Evolutionary conservation across 176 grass and related monocot species (phyloP).

Genomic region (Thalia dealbata): DNA sequence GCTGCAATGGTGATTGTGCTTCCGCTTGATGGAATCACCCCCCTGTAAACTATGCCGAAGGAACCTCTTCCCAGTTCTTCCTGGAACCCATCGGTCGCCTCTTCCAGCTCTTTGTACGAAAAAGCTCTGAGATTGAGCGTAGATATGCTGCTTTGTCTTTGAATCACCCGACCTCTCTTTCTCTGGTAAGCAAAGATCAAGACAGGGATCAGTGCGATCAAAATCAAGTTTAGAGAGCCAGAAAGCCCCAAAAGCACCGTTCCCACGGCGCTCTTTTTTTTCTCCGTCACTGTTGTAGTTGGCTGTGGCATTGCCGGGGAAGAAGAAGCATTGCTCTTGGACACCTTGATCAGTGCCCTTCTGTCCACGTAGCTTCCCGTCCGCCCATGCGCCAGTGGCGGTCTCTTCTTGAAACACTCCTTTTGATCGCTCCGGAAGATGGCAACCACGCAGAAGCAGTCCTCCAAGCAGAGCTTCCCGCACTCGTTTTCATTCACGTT

Average conservation of each 20-base stretch:
- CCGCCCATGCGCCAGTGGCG: constrained; percentile 34
- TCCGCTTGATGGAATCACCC: not conserved
- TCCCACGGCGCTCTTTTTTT: constrained; percentile 15
- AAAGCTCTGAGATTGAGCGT: constrained; percentile 12
- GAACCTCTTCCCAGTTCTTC: constrained; percentile 38
- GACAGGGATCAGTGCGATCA: constrained; percentile 9
- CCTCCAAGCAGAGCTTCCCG: constrained; percentile 24
- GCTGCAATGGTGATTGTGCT: constrained; percentile 27
- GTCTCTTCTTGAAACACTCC: constrained; percentile 47
- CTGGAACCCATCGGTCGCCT: constrained; percentile 26
- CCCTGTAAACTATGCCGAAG: constrained; percentile 36
- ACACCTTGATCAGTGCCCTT: constrained; percentile 30
- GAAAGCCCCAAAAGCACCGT: constrained; percentile 34
- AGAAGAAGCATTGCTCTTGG: constrained; percentile 17
- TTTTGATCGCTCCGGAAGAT: not conserved
- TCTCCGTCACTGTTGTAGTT: not conserved
- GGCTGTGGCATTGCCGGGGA: not conserved
- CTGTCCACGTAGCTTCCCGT: not conserved
- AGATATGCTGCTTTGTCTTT: constrained; percentile 6
- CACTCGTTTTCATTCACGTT: constrained; percentile 15
- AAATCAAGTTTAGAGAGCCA: constrained; percentile 23
- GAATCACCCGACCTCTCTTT: not conserved
- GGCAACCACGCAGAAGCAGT: constrained; percentile 38
- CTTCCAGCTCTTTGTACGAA: constrained; percentile 29
- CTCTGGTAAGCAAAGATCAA: constrained; percentile 5